Evolutionary conservation across 352 stramenopile genomes (phyloP).

Genomic region (Blastocystis sp.): DNA sequence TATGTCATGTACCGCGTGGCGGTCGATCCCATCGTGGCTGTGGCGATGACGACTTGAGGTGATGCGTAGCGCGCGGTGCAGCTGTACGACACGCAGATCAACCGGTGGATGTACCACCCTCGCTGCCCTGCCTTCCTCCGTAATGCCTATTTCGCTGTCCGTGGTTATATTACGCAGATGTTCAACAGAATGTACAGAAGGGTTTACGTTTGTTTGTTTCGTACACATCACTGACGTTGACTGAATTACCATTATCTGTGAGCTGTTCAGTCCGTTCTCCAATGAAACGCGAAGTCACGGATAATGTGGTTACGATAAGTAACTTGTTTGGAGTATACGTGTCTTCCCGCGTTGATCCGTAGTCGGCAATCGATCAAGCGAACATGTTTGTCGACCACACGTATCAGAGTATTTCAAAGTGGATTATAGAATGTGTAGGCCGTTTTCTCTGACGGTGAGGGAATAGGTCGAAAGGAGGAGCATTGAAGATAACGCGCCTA

Average conservation of each 20-base stretch:
- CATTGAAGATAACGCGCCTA: constrained; percentile 1
- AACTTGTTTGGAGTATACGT: background rate
- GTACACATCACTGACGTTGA: background rate
- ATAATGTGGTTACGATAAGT: background rate
- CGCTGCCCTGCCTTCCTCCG: constrained; percentile 36
- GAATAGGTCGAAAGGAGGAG: constrained; percentile 4
- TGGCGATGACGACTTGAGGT: background rate
- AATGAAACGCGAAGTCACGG: background rate
- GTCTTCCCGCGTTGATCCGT: background rate
- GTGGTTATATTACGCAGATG: background rate
- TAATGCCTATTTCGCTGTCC: background rate
- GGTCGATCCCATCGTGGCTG: constrained; percentile 1
- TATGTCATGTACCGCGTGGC: constrained; percentile 43
- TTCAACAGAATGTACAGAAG: background rate
- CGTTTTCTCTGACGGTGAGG: background rate
- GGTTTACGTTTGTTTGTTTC: background rate
- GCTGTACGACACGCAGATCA: constrained; percentile 12
- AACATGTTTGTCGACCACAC: constrained; percentile 35
- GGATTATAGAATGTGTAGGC: constrained; percentile 49
- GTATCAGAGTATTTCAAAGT: constrained; percentile 4
- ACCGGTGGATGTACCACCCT: constrained; percentile 29
- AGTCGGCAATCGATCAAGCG: constrained; percentile 45
- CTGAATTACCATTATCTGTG: background rate
- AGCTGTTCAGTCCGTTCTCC: background rate
- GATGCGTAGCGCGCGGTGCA: constrained; percentile 5